phyloP scores from a whole-genome alignment of 2,329 filamentous ascomycete genomes.

The Sclerotinia minor region DNA sequence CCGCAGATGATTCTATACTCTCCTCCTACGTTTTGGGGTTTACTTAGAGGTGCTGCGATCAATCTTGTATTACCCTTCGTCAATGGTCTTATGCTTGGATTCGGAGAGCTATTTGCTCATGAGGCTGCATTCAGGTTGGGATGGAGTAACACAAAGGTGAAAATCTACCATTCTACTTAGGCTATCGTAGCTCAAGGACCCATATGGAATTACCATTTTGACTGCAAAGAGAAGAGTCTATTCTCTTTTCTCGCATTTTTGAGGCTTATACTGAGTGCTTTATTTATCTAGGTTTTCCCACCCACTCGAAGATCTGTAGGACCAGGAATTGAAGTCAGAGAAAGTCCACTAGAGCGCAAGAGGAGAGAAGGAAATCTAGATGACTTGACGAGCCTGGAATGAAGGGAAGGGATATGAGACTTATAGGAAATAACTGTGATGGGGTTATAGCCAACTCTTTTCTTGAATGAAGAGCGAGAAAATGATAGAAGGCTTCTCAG shows the following conservation, averaged over 20 bases:
- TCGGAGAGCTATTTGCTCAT: conserved; percentile 94
- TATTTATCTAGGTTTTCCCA: conserved; percentile 40
- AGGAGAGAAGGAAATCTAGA: conserved; percentile 52
- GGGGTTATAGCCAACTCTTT: conserved; percentile 28
- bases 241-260: not conserved
- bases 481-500: not conserved
- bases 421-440: conserved; percentile 31
- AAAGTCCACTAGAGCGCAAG: conserved; percentile 54
- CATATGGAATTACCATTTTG: not conserved
- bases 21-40: conserved; percentile 81
- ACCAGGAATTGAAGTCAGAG: conserved; percentile 78
- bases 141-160: conserved; percentile 91
- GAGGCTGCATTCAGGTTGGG: conserved; percentile 91
- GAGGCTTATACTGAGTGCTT: not conserved
- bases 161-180: not conserved
- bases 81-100: conserved; percentile 97
- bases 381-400: conserved; percentile 62
- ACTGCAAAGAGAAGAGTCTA: not conserved
- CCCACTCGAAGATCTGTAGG: conserved; percentile 59
- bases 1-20: conserved; percentile 81
- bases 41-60: conserved; percentile 87
- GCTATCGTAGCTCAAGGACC: not conserved
- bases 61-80: conserved; percentile 94
- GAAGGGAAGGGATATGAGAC: conserved; percentile 26
- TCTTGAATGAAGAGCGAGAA: not conserved